These are phyloP conservation scores for Mycena leptocephala DNA, from an alignment of 768 basidiomycete genomes.

Conservation along the genomic window DNA sequence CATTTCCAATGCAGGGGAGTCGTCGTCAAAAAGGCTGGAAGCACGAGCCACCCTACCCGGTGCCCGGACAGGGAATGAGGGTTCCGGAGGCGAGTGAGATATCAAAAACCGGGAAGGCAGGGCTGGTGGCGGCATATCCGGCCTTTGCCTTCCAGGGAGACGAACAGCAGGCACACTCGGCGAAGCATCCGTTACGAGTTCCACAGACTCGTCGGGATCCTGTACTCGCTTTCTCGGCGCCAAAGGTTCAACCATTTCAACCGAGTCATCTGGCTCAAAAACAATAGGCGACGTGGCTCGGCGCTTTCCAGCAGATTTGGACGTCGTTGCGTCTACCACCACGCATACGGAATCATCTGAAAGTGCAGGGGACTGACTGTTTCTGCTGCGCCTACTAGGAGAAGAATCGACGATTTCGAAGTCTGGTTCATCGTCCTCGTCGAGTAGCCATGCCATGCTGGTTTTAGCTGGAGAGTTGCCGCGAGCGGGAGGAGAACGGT, in stretches of 20 bases:
- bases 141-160: conserved; percentile 28
- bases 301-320: conserved; percentile 27
- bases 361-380: not conserved
- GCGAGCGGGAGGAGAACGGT: conserved; percentile 44
- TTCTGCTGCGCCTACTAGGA: conserved; percentile 46
- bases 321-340: conserved; percentile 10
- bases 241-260: conserved; percentile 37
- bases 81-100: conserved; percentile 47
- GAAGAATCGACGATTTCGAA: conserved; percentile 71
- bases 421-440: conserved; percentile 70
- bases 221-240: not conserved
- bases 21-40: conserved; percentile 36
- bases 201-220: conserved; percentile 28
- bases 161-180: conserved; percentile 42
- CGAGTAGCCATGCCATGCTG: conserved; percentile 78
- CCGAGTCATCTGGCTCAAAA: conserved; percentile 39
- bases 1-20: conserved; percentile 50
- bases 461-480: conserved; percentile 46
- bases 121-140: conserved; percentile 54
- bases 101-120: conserved; percentile 49
- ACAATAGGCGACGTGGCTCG: conserved; percentile 3
- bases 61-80: conserved; percentile 64
- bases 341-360: conserved; percentile 25
- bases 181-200: conserved; percentile 36
- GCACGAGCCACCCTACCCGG: conserved; percentile 50